phyloP scores from a whole-genome alignment of 495 filamentous ascomycete species.

The Xylaria longipes region DNA sequence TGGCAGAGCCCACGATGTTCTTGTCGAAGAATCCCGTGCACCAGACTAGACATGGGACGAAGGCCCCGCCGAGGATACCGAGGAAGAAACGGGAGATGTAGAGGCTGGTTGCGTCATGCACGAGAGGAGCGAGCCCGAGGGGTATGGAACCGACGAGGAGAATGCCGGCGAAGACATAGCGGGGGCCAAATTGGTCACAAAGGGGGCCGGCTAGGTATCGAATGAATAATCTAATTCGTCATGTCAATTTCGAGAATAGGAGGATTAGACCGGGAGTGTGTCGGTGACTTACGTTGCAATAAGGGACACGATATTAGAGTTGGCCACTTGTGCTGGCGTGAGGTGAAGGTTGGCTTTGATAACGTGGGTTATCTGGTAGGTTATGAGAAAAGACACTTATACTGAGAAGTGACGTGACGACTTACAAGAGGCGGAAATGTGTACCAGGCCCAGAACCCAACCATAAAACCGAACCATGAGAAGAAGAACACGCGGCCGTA shows the following conservation, averaged over 20 bases:
- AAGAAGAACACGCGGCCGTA: conserved; percentile 93
- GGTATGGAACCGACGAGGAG: conserved; percentile 81
- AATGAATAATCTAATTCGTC: conserved; percentile 66
- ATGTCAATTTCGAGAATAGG: conserved; percentile 22
- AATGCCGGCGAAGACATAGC: conserved; percentile 77
- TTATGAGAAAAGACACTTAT: conserved; percentile 23
- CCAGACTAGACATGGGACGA: conserved; percentile 97
- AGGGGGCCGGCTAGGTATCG: conserved; percentile 82
- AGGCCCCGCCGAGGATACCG: conserved; percentile 87
- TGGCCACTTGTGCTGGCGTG: conserved; percentile 74
- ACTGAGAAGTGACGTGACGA: conserved; percentile 15
- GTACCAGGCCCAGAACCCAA: conserved; percentile 94
- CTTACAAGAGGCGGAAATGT: conserved; percentile 83
- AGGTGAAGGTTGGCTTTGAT: conserved; percentile 81
- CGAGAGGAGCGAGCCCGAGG: conserved; percentile 80
- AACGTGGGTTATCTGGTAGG: conserved; percentile 69
- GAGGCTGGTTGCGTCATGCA: conserved; percentile 72
- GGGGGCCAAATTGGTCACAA: conserved; percentile 85
- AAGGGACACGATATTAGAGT: conserved; percentile 91
- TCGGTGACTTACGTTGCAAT: conserved; percentile 72
- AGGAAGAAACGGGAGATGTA: conserved; percentile 88
- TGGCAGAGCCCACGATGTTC: conserved; percentile 90
- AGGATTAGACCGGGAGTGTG: neutral
- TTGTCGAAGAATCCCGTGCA: conserved; percentile 96
- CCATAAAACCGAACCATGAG: conserved; percentile 94